Percentiles rank a stretch among this genome's conserved stretches.
Evolutionary conservation across 2,329 filamentous ascomycete species (phyloP).

Genomic region (Colletotrichum cereale): DNA sequence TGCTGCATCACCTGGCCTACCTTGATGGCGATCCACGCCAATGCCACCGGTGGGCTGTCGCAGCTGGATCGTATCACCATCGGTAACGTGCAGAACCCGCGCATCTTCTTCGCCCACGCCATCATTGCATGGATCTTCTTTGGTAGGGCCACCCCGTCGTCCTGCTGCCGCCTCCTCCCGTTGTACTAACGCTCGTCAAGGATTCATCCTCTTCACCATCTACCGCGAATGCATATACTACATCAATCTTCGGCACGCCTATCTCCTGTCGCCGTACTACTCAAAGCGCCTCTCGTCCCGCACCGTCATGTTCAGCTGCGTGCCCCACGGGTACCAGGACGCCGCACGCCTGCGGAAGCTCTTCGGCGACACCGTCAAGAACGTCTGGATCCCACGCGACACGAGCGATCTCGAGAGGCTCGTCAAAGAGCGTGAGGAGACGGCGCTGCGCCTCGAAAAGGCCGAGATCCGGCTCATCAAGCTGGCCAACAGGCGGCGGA

Average conservation of each 20-base stretch:
- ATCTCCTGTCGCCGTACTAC: slow-evolving; percentile 87
- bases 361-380: slow-evolving; percentile 83
- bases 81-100: slow-evolving; percentile 67
- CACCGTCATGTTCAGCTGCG: slow-evolving; percentile 92
- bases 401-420: slow-evolving; percentile 80
- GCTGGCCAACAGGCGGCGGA: slow-evolving; percentile 66
- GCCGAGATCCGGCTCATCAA: slow-evolving; percentile 87
- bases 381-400: slow-evolving; percentile 86
- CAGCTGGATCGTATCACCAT: slow-evolving; percentile 74
- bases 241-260: slow-evolving; percentile 93
- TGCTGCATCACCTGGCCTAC: slow-evolving; percentile 87
- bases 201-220: slow-evolving; percentile 90
- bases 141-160: slow-evolving; percentile 45
- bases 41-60: slow-evolving; percentile 73
- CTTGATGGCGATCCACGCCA: slow-evolving; percentile 85
- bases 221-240: slow-evolving; percentile 93
- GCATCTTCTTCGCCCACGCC: slow-evolving; percentile 84
- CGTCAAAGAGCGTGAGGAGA: slow-evolving; percentile 80
- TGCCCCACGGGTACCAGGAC: slow-evolving; percentile 82
- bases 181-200: slow-evolving; percentile 41
- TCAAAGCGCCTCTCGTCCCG: slow-evolving; percentile 87
- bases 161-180: not conserved
- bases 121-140: slow-evolving; percentile 87
- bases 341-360: slow-evolving; percentile 79
- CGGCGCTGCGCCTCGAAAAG: slow-evolving; percentile 82